Base-by-base conservation (phyloP, 805 yeast genomes). In the Saccharomycopsis capsularis region DNA sequence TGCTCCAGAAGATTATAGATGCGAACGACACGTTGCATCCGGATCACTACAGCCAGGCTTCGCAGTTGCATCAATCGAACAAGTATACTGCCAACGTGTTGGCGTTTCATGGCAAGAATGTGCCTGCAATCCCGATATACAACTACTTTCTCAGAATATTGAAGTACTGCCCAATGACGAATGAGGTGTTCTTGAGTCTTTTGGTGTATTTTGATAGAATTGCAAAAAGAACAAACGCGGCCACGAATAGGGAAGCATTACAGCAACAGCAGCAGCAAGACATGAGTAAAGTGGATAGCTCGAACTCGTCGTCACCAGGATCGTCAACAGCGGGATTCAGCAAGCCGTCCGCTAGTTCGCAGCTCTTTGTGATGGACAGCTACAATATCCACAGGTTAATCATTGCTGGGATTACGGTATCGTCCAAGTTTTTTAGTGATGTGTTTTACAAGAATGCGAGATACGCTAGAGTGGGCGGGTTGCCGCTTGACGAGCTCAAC, bases 141-240 rank as follows among this genome's bases (percentile, higher is more conserved):
- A 93, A 95, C 19, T 93, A 93, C 63, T 73, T 93, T 52, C 77
- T 87, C 39, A 79, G 99, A 61, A 91, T 93, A 25, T 77, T 91
- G 63, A 91, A 91, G 66, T 93, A 93, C 67, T 93, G 99, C 64
- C 98, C 99, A 0, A 93, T 93, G n/a, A 90, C 99, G 2, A 91
- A 91, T 65, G 98, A 93, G 63, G 98, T 93, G 30, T 93, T 90
- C 64, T 68, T 93, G 42, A 82, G 96, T 35, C 68, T 93, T 32
- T 71, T 93, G 58, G 97, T 93, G 27, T 93, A 93, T 64, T 89
- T 93, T 68, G 99, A 93, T 66, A 71, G 98, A 54, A 88, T 91
- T 40, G 93, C 95, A 18, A 86, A 86, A 60, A 75, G 86, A 54
- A 88, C 93, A 39, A 84, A 85, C 42, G 43, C 19, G 24, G 37